A percentile compares a stretch with the other conserved stretches of the same genome.
phyloP scores from a whole-genome alignment of 148 eudicot species.

The Rhododendron henanense region DNA sequence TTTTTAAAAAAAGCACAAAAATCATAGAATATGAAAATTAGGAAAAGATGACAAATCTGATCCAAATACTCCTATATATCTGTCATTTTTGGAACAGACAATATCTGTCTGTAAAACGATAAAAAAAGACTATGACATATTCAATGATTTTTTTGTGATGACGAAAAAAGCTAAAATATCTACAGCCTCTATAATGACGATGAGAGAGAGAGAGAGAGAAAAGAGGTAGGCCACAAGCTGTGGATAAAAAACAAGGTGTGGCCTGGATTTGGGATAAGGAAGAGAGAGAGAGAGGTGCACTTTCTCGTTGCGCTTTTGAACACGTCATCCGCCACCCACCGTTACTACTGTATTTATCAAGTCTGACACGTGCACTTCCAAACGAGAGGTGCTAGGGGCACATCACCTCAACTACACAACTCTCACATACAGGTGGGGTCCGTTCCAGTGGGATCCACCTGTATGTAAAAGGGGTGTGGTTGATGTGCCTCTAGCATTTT shows the following conservation, averaged over 20 bases:
- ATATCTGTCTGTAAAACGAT: background rate
- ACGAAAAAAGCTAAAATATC: background rate
- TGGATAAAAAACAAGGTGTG: background rate
- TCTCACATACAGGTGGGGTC: too few relatives aligned
- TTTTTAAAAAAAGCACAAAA: too few relatives aligned
- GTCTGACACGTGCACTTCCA: too few relatives aligned
- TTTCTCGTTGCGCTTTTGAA: background rate
- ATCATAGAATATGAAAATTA: too few relatives aligned
- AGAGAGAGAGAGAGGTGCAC: background rate
- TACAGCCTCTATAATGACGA: background rate
- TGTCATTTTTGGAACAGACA: background rate
- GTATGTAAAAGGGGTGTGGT: too few relatives aligned
- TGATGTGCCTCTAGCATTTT: too few relatives aligned
- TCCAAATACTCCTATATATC: background rate
- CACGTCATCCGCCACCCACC: background rate
- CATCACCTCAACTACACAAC: too few relatives aligned
- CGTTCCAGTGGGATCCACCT: too few relatives aligned
- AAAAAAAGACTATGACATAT: background rate
- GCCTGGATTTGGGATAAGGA: background rate
- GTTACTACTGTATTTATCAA: too few relatives aligned
- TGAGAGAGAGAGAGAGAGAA: background rate
- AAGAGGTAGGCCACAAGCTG: background rate
- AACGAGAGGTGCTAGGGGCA: too few relatives aligned
- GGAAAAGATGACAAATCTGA: background rate
- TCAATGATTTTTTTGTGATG: background rate